Percentiles rank a stretch among this genome's conserved stretches.
phyloP scores from a whole-genome alignment of 768 basidiomycete genomes.

The Kwoniella sp. region DNA sequence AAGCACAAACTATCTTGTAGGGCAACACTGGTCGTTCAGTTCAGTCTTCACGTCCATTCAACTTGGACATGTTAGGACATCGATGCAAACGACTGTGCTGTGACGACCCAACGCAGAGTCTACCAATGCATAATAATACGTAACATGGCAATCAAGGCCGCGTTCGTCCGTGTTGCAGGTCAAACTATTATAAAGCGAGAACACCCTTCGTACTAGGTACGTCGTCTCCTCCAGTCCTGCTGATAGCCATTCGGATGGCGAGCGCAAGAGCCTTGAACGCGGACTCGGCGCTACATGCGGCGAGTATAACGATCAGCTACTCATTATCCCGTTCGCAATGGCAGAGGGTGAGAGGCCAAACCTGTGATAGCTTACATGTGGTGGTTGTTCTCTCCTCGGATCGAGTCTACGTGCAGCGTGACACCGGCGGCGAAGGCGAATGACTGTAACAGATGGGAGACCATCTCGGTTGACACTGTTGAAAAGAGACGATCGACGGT shows the following conservation, averaged over 20 bases:
- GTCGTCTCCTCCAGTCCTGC: constrained; percentile 82
- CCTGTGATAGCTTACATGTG: constrained; percentile 78
- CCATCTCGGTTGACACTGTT: constrained; percentile 77
- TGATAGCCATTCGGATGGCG: constrained; percentile 92
- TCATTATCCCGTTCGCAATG: too few species aligned
- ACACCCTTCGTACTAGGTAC: constrained; percentile 98
- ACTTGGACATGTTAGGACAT: neutral
- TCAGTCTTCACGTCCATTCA: neutral
- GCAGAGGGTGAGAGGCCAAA: neutral
- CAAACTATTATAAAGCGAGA: constrained; percentile 59
- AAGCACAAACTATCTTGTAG: neutral
- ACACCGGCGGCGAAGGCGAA: constrained; percentile 95
- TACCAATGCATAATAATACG: neutral
- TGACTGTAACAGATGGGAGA: constrained; percentile 94
- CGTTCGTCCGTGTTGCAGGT: too few species aligned
- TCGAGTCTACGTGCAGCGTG: constrained; percentile 90
- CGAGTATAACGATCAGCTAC: neutral
- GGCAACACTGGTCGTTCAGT: neutral
- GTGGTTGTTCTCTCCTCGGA: constrained; percentile 95
- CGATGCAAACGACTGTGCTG: too few species aligned
- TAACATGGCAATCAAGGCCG: too few species aligned
- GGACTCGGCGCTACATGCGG: constrained; percentile 74
- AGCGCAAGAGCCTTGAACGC: constrained; percentile 97
- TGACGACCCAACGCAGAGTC: too few species aligned
- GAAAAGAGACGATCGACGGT: constrained; percentile 68